Evolutionary conservation across 2,329 filamentous ascomycete genomes (phyloP).

Genomic region (Phialophora macrospora): DNA sequence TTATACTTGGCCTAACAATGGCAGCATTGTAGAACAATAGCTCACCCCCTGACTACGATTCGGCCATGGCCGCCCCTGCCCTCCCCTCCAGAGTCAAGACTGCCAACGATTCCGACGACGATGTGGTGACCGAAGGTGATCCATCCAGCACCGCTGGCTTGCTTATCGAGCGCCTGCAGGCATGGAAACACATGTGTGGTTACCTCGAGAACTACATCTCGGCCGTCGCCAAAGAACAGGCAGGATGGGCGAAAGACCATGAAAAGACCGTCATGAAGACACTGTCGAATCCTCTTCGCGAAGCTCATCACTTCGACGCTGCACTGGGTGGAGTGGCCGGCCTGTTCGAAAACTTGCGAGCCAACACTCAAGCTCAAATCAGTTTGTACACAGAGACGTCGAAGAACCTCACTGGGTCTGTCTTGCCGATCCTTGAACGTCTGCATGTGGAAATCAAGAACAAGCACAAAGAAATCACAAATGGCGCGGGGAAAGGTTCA

Average conservation of each 20-base stretch:
- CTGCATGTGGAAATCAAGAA: constrained; percentile 96
- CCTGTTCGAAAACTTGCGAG: constrained; percentile 90
- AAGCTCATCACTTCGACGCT: constrained; percentile 93
- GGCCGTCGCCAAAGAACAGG: constrained; percentile 84
- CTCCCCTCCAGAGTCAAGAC: constrained; percentile 33
- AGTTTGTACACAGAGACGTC: constrained; percentile 91
- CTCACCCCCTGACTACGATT: constrained; percentile 28
- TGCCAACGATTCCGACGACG: constrained; percentile 54
- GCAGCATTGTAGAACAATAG: constrained; percentile 31
- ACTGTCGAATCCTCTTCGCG: constrained; percentile 81
- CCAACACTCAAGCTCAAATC: constrained; percentile 85
- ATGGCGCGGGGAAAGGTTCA: constrained; percentile 78
- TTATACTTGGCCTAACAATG: constrained; percentile 22
- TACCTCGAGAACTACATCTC: constrained; percentile 90
- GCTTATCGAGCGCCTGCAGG: constrained; percentile 83
- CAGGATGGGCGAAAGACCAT: constrained; percentile 87
- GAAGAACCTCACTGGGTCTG: constrained; percentile 82
- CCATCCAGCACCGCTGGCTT: constrained; percentile 75
- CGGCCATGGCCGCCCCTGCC: constrained; percentile 29
- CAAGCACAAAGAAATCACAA: constrained; percentile 86
- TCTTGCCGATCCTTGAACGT: constrained; percentile 86
- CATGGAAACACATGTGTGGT: constrained; percentile 92
- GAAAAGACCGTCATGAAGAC: constrained; percentile 87
- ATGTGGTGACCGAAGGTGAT: constrained; percentile 64
- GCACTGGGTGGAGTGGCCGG: constrained; percentile 83